Conservation (phyloP, 345 rosid species). For the Brassica nigra region DNA sequence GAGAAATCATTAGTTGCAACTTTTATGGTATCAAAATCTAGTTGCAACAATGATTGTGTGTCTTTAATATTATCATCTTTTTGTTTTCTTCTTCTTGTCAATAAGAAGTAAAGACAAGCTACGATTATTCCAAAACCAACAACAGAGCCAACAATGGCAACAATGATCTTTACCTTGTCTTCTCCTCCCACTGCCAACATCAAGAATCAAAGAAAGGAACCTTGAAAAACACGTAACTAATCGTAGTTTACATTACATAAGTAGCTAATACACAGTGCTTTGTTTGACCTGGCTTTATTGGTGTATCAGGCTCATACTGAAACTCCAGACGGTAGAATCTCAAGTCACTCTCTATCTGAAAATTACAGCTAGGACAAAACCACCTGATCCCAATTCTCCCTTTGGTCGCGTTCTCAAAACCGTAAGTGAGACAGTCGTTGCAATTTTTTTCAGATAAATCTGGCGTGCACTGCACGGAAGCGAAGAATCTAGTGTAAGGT, state of each 20-base stretch:
- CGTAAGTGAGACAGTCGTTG: constrained; percentile 5
- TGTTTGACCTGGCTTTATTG: not conserved
- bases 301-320: constrained; percentile 12
- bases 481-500: not conserved
- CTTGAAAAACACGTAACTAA: not conserved
- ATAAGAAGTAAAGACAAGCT: constrained; percentile 14
- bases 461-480: constrained; percentile 2
- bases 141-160: not conserved
- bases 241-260: not conserved
- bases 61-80: too few species aligned
- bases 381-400: constrained; percentile 25
- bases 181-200: not conserved
- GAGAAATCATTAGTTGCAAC: too few species aligned
- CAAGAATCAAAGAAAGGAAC: not conserved
- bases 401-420: not conserved
- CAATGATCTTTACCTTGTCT: not conserved
- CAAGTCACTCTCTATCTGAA: constrained; percentile 18
- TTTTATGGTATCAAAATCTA: too few species aligned
- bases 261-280: not conserved
- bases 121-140: constrained; percentile 8
- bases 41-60: too few species aligned
- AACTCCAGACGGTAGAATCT: constrained; percentile 12
- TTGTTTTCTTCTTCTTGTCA: constrained; percentile 19
- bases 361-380: constrained; percentile 29
- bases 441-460: constrained; percentile 30